Evolutionary conservation across 1,284 basidiomycete genomes (phyloP).

Genomic region (Ganoderma sinense): DNA sequence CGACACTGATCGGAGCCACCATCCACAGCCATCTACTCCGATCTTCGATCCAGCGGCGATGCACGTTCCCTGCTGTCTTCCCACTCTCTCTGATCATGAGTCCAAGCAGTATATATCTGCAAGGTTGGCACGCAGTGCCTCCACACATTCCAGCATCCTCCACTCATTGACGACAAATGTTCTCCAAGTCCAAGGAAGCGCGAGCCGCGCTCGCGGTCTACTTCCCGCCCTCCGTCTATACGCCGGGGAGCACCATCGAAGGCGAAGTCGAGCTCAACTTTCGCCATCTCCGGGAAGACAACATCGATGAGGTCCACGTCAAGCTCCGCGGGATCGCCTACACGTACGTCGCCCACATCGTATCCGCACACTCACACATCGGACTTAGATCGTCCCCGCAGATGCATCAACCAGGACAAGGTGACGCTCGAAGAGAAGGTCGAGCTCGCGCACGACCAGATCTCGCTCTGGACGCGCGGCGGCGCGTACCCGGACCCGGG

Average conservation of each 20-base stretch:
- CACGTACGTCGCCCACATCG: slow-evolving; percentile 26
- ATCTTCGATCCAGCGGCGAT: not conserved
- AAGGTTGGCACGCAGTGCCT: not conserved
- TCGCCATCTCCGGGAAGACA: slow-evolving; percentile 23
- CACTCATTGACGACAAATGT: not conserved
- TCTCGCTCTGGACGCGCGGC: slow-evolving; percentile 15
- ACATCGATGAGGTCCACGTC: slow-evolving; percentile 32
- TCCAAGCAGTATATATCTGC: not conserved
- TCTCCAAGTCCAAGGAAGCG: not conserved
- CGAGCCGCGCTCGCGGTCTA: not conserved
- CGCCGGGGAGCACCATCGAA: slow-evolving; percentile 26
- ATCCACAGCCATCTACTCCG: not conserved
- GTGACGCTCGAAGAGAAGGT: not conserved
- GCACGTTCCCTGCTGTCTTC: not conserved
- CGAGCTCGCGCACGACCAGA: slow-evolving; percentile 9
- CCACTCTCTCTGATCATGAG: not conserved
- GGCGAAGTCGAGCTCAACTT: slow-evolving; percentile 34
- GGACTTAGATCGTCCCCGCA: not conserved
- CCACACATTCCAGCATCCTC: not conserved
- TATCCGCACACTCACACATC: not conserved
- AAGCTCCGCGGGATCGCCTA: slow-evolving; percentile 30
- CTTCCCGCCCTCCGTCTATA: slow-evolving; percentile 8
- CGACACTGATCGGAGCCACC: not conserved
- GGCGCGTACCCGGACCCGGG: slow-evolving; percentile 30
- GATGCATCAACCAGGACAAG: not conserved